Percentiles rank a stretch among this genome's conserved stretches.
phyloP scores from a whole-genome alignment of 2,329 filamentous ascomycete genomes.

The Sarocladium strictum region DNA sequence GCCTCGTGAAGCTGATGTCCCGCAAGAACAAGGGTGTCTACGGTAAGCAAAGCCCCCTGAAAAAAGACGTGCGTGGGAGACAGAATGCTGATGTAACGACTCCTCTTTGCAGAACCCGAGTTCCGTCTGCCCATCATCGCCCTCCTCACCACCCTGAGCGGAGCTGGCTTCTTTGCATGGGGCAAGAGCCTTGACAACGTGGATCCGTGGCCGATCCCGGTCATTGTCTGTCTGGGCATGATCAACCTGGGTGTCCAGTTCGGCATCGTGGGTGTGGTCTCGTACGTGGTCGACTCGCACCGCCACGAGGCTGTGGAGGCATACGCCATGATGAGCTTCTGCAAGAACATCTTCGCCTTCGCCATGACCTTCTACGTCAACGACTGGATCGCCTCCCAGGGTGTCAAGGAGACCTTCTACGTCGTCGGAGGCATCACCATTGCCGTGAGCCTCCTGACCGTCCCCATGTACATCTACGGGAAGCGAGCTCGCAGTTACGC shows the following conservation, averaged over 20 bases:
- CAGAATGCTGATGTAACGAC: background rate
- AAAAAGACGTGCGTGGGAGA: no score
- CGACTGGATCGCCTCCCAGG: conserved; percentile 31
- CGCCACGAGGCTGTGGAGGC: conserved; percentile 29
- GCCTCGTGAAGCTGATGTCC: conserved; percentile 25
- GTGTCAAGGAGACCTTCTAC: conserved; percentile 15
- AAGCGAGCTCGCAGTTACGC: conserved; percentile 97
- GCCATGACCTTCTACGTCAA: conserved; percentile 33
- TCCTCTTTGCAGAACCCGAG: conserved; percentile 25
- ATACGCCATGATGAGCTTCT: conserved; percentile 31
- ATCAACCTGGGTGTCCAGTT: conserved; percentile 13
- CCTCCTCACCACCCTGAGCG: conserved; percentile 27
- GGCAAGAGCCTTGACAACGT: conserved; percentile 17
- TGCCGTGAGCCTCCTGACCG: conserved; percentile 60
- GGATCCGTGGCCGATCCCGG: conserved; percentile 21
- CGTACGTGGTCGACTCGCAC: conserved; percentile 33
- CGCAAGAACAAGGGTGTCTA: conserved; percentile 29
- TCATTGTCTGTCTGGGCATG: conserved; percentile 20
- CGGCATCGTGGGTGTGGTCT: conserved; percentile 28
- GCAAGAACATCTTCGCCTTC: conserved; percentile 32
- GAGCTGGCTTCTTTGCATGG: conserved; percentile 30
- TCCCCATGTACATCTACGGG: conserved; percentile 92
- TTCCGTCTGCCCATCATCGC: conserved; percentile 32
- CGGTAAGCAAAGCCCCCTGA: background rate
- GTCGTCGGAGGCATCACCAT: conserved; percentile 11